These are phyloP conservation scores for Caloboletus firmus DNA, from an alignment of 1,284 basidiomycete species.

Conservation along the genomic window DNA sequence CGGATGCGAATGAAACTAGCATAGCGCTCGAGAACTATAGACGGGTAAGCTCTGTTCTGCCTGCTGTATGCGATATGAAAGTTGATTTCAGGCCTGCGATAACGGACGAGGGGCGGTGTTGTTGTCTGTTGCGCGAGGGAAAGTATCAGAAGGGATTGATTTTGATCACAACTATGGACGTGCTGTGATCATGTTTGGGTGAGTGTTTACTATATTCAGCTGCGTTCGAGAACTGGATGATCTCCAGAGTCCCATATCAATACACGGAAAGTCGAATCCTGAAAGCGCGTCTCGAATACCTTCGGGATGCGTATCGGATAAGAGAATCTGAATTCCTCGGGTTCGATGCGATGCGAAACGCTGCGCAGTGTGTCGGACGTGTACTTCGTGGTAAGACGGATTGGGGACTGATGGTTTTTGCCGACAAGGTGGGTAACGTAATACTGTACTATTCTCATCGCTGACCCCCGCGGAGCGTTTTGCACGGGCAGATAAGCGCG, in stretches of 20 bases:
- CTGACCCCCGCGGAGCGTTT: constrained; percentile 70
- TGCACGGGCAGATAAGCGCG: constrained; percentile 93
- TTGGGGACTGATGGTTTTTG: constrained; percentile 99
- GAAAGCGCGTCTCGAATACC: constrained; percentile 95
- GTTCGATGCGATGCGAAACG: constrained; percentile 99
- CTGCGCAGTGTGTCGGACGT: constrained; percentile 98
- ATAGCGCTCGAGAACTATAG: constrained; percentile 98
- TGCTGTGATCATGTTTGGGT: constrained; percentile 99
- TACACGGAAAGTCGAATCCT: constrained; percentile 98
- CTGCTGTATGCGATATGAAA: not conserved
- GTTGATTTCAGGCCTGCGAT: constrained; percentile 79
- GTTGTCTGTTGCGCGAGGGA: constrained; percentile 96
- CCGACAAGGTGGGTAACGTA: constrained; percentile 78
- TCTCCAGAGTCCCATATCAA: constrained; percentile 87
- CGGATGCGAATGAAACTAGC: constrained; percentile 98
- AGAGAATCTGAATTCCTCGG: constrained; percentile 98
- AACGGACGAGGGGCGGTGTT: constrained; percentile 97
- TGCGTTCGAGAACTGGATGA: constrained; percentile 1
- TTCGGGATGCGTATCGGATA: constrained; percentile 98
- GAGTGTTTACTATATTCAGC: constrained; percentile 28
- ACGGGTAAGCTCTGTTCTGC: constrained; percentile 53
- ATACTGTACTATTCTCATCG: not conserved
- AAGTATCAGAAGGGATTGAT: constrained; percentile 99
- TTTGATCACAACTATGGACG: constrained; percentile 99
- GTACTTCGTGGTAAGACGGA: constrained; percentile 98